phyloP scores from a whole-genome alignment of 345 rosid genomes.

The Lagerstroemia speciosa region DNA sequence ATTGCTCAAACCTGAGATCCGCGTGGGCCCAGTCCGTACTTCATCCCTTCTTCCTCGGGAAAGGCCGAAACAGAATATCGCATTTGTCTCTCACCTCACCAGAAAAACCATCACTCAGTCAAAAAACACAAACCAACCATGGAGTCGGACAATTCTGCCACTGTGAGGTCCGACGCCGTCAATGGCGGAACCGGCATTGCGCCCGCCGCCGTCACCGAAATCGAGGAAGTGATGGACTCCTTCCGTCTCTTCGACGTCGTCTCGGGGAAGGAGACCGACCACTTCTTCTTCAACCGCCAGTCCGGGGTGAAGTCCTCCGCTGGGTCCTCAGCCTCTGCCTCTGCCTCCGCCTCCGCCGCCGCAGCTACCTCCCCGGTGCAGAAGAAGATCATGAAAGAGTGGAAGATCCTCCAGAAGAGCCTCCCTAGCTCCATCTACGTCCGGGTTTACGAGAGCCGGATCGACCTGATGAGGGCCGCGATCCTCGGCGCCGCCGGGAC shows the following conservation, averaged over 20 bases:
- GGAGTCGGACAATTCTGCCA: background rate
- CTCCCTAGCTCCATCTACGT: conserved; percentile 48
- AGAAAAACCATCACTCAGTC: background rate
- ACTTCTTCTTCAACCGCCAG: conserved; percentile 1
- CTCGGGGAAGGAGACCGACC: conserved; percentile 10
- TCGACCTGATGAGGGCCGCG: conserved; percentile 40
- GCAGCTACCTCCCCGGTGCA: conserved; percentile 2
- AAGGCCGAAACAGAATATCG: background rate
- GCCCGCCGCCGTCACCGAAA: background rate
- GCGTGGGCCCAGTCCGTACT: background rate
- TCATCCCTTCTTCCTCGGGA: background rate
- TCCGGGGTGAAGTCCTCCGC: background rate
- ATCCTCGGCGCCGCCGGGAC: conserved; percentile 47
- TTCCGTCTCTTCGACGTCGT: conserved; percentile 16
- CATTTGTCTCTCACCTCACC: background rate
- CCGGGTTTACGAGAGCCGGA: conserved; percentile 43
- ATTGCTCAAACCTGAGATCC: background rate
- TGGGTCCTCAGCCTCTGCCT: conserved; percentile 1
- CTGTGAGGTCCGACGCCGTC: background rate
- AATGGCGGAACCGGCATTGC: background rate
- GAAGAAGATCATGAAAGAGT: conserved; percentile 46
- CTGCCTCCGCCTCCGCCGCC: background rate
- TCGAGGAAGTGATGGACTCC: conserved; percentile 16
- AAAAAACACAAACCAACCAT: background rate
- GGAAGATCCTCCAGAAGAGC: conserved; percentile 36